Conservation (phyloP, 1,284 basidiomycete species). For the Grifola frondosa region DNA sequence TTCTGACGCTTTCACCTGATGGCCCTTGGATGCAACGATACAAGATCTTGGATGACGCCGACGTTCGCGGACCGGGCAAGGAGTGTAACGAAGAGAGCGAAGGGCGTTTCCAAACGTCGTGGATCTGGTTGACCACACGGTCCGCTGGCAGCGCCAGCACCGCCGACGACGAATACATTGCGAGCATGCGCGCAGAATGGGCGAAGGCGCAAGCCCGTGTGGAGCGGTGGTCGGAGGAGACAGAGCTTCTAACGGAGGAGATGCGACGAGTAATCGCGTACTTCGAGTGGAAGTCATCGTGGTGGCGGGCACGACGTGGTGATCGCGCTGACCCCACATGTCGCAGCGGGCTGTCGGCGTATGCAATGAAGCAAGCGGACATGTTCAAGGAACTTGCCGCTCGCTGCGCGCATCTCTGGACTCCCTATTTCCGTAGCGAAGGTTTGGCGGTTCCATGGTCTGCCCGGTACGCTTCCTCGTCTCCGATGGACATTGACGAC, state of each 20-base stretch:
- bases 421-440: too few species aligned
- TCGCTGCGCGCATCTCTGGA: too few species aligned
- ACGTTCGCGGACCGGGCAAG: slow-evolving; percentile 6
- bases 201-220: slow-evolving; percentile 8
- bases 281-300: slow-evolving; percentile 8
- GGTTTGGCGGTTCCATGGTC: too few species aligned
- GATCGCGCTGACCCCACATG: too few species aligned
- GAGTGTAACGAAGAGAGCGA: slow-evolving; percentile 11
- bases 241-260: slow-evolving; percentile 12
- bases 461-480: too few species aligned
- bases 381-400: too few species aligned
- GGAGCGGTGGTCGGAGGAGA: slow-evolving; percentile 16
- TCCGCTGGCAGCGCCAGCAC: not conserved
- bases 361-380: too few species aligned
- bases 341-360: too few species aligned
- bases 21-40: slow-evolving; percentile 1
- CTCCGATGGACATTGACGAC: too few species aligned
- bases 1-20: slow-evolving; percentile 5
- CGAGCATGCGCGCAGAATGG: slow-evolving; percentile 15
- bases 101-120: slow-evolving; percentile 8
- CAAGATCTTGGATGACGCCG: not conserved
- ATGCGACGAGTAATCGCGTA: slow-evolving; percentile 14
- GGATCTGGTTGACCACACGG: slow-evolving; percentile 14
- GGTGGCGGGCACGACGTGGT: too few species aligned
- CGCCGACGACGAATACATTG: not conserved